Base-by-base conservation (phyloP, 2,329 filamentous ascomycete genomes). In the Blastomyces gilchristii region DNA sequence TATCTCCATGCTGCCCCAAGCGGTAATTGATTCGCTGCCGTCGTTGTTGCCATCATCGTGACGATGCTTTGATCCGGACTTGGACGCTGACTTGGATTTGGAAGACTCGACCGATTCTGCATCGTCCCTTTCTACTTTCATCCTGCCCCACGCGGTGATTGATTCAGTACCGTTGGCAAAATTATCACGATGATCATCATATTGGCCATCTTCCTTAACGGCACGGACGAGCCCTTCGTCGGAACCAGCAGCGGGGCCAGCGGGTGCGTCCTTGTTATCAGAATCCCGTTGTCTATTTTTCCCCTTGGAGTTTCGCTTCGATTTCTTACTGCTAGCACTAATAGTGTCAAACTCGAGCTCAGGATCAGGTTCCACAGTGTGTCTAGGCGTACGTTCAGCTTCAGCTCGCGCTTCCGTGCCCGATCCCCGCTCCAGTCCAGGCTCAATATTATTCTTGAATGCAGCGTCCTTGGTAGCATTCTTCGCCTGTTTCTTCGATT, bases 31-130 rank as follows among this genome's bases (percentile, higher is more conserved):
- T 39, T 69, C 68, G 53, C 64, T 66, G 25, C 67, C 64, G 57
- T 58, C 16, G 14, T 58, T 39, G 37, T 39, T 8, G 37, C 37
- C 37, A 63, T 70, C 68, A 47, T 68, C 68, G 9, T 66, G 63
- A 9, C 22, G 67, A 49, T 65, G 67, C 25, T 67, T 70, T 59
- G 68, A 68, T 65, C 67, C 71, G 9, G 47, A 49, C n/a, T 49
- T 49, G 9, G 50, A 34, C 2, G 53, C 41, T 25, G 53, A 56
- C 53, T 56, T 56, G 53, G 67, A 69, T 43, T 66, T 67, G 39
- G 69, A 68, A 31, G 63, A 63, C 50, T 68, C 65, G 14, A 67
- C 64, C 2, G 69, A 71, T 31, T 69, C 68, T 52, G 64, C 67
- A 25, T 68, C 64, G 34, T 66, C 63, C 34, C 68, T 68, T 12